These are phyloP conservation scores for Stemphylium beticola DNA, from an alignment of 2,329 filamentous ascomycete species.

Conservation along the genomic window DNA sequence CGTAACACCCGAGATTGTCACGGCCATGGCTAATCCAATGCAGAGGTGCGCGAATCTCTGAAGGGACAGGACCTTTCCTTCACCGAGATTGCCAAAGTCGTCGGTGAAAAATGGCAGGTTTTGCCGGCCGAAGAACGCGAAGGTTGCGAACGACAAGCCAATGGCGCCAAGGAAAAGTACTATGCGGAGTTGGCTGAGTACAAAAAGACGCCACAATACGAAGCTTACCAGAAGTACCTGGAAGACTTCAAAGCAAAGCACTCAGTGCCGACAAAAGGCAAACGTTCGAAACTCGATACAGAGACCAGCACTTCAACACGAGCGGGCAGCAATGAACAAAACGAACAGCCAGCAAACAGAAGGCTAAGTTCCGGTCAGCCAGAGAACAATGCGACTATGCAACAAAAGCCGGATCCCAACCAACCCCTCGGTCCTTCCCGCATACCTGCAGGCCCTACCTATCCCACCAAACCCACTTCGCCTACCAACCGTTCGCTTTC, in stretches of 20 bases:
- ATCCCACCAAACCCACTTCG: constrained; percentile 43
- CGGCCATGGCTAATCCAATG: constrained; percentile 22
- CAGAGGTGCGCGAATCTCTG: constrained; percentile 77
- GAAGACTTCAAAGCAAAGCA: constrained; percentile 80
- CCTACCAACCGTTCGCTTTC: constrained; percentile 39
- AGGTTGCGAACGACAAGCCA: constrained; percentile 73
- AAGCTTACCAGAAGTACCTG: constrained; percentile 73
- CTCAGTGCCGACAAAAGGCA: constrained; percentile 47
- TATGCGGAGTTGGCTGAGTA: constrained; percentile 75
- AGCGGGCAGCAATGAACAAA: constrained; percentile 40
- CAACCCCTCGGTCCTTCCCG: constrained; percentile 34
- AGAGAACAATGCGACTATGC: constrained; percentile 21
- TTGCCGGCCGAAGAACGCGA: constrained; percentile 71
- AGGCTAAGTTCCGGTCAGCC: constrained; percentile 38
- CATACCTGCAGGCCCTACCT: constrained; percentile 33
- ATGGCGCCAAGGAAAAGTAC: constrained; percentile 76
- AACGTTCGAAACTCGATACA: constrained; percentile 52
- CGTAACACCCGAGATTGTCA: constrained; percentile 42
- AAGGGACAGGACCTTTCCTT: constrained; percentile 79
- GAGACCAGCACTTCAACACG: constrained; percentile 44
- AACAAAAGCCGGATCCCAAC: constrained; percentile 35
- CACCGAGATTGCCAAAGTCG: constrained; percentile 81
- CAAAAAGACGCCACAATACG: constrained; percentile 75
- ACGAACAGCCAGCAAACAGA: constrained; percentile 33
- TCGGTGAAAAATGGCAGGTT: constrained; percentile 82